Percentiles rank a stretch among this genome's conserved stretches.
phyloP scores from a whole-genome alignment of 106 monocot species.

The Platanthera zijinensis region DNA sequence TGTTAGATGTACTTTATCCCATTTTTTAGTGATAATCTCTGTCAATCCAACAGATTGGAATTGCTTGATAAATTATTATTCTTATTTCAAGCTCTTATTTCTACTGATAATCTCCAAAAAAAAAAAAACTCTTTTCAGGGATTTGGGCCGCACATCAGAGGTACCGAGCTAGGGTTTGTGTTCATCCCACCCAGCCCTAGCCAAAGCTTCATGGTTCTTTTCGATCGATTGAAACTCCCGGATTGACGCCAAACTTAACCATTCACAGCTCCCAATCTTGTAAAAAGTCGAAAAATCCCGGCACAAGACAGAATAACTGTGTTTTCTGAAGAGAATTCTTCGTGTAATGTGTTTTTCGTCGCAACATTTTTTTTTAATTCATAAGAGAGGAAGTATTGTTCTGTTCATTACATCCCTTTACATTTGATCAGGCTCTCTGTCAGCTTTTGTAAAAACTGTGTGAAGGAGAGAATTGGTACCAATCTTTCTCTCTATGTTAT shows the following conservation, averaged over 20 bases:
- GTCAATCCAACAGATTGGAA: not conserved
- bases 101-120: not conserved
- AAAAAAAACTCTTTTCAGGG: slow-evolving; percentile 35
- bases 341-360: not conserved
- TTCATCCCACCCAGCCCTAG: slow-evolving; percentile 71
- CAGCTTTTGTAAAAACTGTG: not conserved
- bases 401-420: not conserved
- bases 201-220: slow-evolving; percentile 84
- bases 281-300: not conserved
- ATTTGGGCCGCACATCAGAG: slow-evolving; percentile 56
- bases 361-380: not conserved
- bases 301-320: not conserved
- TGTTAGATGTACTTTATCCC: too few relatives aligned
- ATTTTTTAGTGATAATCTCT: too few relatives aligned
- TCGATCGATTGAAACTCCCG: slow-evolving; percentile 78
- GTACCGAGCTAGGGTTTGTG: slow-evolving; percentile 77
- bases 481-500: not conserved
- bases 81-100: not conserved
- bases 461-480: not conserved
- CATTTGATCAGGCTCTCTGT: not conserved
- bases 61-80: not conserved
- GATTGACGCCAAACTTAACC: slow-evolving; percentile 23
- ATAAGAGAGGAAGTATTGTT: not conserved
- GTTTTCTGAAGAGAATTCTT: not conserved
- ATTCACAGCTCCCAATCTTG: not conserved